Evolutionary conservation across 805 yeast genomes (phyloP).

Genomic region (Metschnikowia matae): DNA sequence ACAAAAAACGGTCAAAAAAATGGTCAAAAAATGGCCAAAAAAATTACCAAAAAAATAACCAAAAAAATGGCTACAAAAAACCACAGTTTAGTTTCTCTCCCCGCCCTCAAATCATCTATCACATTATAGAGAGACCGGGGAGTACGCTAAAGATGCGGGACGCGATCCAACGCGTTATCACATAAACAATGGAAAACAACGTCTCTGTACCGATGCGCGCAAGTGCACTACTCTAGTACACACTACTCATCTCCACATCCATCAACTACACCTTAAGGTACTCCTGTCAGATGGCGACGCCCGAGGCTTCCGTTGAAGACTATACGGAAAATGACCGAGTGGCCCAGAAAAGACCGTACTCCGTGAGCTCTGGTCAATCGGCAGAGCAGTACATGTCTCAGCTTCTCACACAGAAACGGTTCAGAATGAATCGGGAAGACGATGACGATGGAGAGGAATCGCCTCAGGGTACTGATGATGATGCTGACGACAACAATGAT

Average conservation of each 20-base stretch:
- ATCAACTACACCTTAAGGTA: background rate
- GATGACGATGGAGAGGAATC: slow-evolving; percentile 20
- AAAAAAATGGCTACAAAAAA: no score
- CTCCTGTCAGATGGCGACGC: slow-evolving; percentile 1
- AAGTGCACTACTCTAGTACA: background rate
- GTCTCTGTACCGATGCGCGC: background rate
- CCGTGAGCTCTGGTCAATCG: slow-evolving; percentile 14
- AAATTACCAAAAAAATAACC: no score
- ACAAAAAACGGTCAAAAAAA: no score
- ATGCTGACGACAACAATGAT: slow-evolving; percentile 16
- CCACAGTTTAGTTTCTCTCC: no score
- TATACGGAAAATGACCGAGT: background rate
- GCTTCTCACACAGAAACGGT: slow-evolving; percentile 15
- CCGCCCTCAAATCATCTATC: no score
- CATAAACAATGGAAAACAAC: no score
- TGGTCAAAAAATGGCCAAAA: no score
- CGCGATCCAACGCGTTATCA: no score
- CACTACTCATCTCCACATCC: background rate
- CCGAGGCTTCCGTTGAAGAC: slow-evolving; percentile 1
- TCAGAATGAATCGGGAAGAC: slow-evolving; percentile 10
- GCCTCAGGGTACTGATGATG: slow-evolving; percentile 14
- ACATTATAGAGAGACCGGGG: no score
- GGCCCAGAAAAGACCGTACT: background rate
- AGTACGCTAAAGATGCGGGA: no score
- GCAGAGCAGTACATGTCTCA: slow-evolving; percentile 20